Base-by-base conservation (phyloP, 2,329 filamentous ascomycete species). In the Aureobasidium leucospermi region DNA sequence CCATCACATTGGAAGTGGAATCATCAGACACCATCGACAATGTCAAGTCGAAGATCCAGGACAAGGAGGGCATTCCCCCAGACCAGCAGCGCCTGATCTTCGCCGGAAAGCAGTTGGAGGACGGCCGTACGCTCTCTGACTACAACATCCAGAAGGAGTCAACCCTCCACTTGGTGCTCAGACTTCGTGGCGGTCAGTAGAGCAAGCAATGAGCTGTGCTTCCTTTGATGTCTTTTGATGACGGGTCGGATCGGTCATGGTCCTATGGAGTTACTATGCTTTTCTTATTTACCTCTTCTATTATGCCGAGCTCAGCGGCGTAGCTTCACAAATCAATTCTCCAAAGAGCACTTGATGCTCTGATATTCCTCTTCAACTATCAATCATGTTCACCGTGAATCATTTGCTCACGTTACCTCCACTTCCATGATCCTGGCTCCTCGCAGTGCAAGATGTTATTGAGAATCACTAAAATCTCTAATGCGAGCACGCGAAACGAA, bases 41-140 rank as follows among this genome's bases (percentile, higher is more conserved):
- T 85, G 92, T 96, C 80, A 96, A 96, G 86, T 86, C 86, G 80
- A 96, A 96, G 88, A 96, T 96, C 79, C 91, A 96, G 82, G 91
- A 96, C 81, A 96, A 96, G 88, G 92, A 96, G 83, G 92, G 91
- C 71, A 96, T 96, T 68, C 92, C 91, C 72, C 91, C 91, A 67
- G 91, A 96, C 80, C 91, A 96, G 79, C 91, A 96, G 84, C 90
- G 92, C 67, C 76, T 96, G 65, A 96, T 96, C 74, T 96, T 96
- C 67, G 92, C 92, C 52, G 92, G 91, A 59, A 96, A 96, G 82
- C 91, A 96, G 75, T 84, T 96, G 4, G 92, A 96, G 83, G 91
- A 96, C 66, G 90, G 90, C 62, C 88, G 90, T 52, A 94, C 89
- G 19, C 81, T 94, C 0, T 86, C 84, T 58, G 89, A 94, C 73